Percentiles rank a stretch among this genome's conserved stretches.
phyloP scores from a whole-genome alignment of 768 basidiomycete species.

The Lactifluus echinatus region DNA sequence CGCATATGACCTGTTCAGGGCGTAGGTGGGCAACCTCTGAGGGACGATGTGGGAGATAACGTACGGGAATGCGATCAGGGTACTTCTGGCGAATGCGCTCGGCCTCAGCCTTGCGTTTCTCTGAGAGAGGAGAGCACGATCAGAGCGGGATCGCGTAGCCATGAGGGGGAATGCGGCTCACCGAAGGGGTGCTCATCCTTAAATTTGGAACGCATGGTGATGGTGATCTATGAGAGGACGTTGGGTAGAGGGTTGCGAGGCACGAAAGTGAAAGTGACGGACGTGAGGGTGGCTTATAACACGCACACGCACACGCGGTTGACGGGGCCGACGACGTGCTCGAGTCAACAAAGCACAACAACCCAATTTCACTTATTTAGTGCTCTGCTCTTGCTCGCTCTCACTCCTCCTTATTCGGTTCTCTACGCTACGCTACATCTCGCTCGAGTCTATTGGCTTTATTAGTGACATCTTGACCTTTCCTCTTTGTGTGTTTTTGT shows the following conservation, averaged over 20 bases:
- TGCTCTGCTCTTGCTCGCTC: neutral
- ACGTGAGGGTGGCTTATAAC: constrained; percentile 14
- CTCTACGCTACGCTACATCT: constrained; percentile 26
- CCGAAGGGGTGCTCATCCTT: constrained; percentile 99
- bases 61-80: constrained; percentile 92
- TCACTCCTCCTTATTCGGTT: neutral
- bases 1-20: constrained; percentile 83
- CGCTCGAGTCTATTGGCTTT: constrained; percentile 50
- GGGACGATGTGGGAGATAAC: constrained; percentile 28
- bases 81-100: constrained; percentile 99
- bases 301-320: neutral
- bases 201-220: constrained; percentile 84
- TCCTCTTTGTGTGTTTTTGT: constrained; percentile 85
- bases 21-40: neutral
- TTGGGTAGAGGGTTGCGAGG: neutral
- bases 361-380: constrained; percentile 9
- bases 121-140: constrained; percentile 37
- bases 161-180: constrained; percentile 35
- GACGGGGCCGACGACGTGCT: neutral
- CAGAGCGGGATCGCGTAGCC: constrained; percentile 27
- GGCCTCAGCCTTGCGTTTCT: constrained; percentile 99
- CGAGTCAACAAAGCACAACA: constrained; percentile 20
- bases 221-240: neutral
- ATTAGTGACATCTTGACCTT: constrained; percentile 79
- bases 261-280: neutral